Base-by-base conservation (phyloP, 2,329 filamentous ascomycete genomes). In the Venturiaceae sp. region DNA sequence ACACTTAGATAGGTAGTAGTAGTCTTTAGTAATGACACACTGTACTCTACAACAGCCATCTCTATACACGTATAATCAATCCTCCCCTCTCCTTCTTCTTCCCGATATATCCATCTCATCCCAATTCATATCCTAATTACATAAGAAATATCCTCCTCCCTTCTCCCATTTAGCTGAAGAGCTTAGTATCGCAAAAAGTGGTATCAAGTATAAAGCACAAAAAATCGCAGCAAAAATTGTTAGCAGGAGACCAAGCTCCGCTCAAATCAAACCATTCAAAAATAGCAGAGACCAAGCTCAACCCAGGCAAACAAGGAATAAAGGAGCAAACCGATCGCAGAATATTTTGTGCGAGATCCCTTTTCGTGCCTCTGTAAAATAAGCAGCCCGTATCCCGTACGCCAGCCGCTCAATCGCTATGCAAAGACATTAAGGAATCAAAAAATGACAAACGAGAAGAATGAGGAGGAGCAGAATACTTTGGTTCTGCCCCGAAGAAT, bases 141-240 rank as follows among this genome's bases (percentile, higher is more conserved):
- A 50, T n/a, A 50, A 50, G 44, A 50, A n/a, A 50, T 50, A 50
- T 14, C 11, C 3, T 30, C 16, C 21, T n/a, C n/a, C n/a, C n/a
- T 13, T n/a, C 21, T 13, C 23, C n/a, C 13, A n/a, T 30, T 16
- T 30, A 16, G 23, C 44, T 26, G 26, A 30, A 14, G 5, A 46
- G 16, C 2, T 23, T 28, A 16, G 21, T 46, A 26, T 46, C 41
- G 41, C 41, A 28, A 50, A 50, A 50, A 50, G 44, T 50, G 44
- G 44, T 50, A 50, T 50, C 44, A 50, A 32, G 26, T 50, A 50
- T 50, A 50, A 50, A 50, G 23, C 44, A 50, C 26, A 50, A n/a
- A n/a, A n/a, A n/a, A 26, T 50, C 44, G 44, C 44, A 13, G 44
- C 16, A 30, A 30, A 3, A 3, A 47, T 14, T 2, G 14, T 9